Conservation (phyloP, 1,284 basidiomycete genomes). For the Polyporus tsugae region DNA sequence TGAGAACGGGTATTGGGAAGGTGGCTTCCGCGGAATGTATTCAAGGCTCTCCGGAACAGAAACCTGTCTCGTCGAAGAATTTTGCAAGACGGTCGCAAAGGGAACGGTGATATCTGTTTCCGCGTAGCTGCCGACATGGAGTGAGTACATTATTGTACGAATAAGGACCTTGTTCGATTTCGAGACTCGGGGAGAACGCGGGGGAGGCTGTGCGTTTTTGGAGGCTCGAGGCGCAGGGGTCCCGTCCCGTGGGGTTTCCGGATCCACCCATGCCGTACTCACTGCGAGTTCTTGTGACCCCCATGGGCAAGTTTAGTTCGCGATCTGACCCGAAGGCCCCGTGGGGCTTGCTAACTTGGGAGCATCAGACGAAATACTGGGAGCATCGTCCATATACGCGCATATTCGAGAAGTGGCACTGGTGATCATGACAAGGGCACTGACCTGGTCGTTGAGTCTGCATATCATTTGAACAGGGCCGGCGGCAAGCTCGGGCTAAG, state of each 20-base stretch:
- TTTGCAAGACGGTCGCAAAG: background rate
- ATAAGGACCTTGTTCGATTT: background rate
- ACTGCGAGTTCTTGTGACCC: slow-evolving; percentile 17
- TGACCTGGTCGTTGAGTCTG: background rate
- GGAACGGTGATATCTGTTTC: background rate
- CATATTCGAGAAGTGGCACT: background rate
- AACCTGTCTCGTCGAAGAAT: too few relatives aligned
- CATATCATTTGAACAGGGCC: background rate
- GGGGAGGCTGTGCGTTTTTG: slow-evolving; percentile 7
- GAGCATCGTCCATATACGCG: background rate
- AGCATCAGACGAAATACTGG: background rate
- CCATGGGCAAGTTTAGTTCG: slow-evolving; percentile 2
- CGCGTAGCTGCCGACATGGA: background rate
- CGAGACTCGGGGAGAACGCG: background rate
- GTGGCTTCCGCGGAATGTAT: too few relatives aligned
- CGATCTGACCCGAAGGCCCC: background rate
- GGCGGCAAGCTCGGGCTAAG: background rate
- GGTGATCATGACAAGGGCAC: too few relatives aligned
- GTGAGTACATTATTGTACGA: background rate
- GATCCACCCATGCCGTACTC: background rate
- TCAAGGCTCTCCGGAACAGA: too few relatives aligned
- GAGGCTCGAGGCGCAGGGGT: slow-evolving; percentile 1
- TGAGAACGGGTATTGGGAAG: too few relatives aligned
- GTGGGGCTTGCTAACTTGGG: background rate
- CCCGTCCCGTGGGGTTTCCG: slow-evolving; percentile 3